Evolutionary conservation across 129 eudicot genomes (phyloP), one percentile per base, ranked within the genome.

Genomic region (Gnaphalium uliginosum): DNA sequence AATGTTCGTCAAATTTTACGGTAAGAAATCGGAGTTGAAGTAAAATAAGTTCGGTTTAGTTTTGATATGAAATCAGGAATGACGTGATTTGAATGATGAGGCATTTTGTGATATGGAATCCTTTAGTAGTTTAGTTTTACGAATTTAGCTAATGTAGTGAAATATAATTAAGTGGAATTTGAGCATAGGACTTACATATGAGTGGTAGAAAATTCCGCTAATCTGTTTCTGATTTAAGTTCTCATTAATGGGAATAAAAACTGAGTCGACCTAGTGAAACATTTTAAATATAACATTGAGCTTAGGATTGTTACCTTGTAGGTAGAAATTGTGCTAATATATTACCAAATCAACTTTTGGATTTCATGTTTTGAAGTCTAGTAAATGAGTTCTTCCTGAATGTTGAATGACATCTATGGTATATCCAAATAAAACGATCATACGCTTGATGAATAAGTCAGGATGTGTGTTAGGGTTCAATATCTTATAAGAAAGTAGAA

Each of bases 401-500:
- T 43, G 50, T 43, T 43, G 50, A 13, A 26, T 2, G 62, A 29
- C 58, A 74, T 74, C 21, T 17, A 9, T 68, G 43, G 19, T 41
- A 6, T 65, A 32, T 66, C 37, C 2, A 8, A 6, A 54, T n/a
- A 39, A 66, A 53, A 30, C 4, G 6, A 8, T 25, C 18, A 1
- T 17, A 65, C 54, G 30, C 11, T 54, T 48, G 76, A 71, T 61
- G 32, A 18, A 25, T 78, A 71, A 71, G 72, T 51, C 25, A 62
- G 46, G 32, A 50, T 62, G 65, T 63, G 73, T 48, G 48, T 79
- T 68, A 39, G 70, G 27, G 39, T 77, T 68, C 75, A 58, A 26
- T 62, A 46, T 76, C 79, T 68, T 54, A 4, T 76, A 25, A 50
- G 24, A 75, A 68, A 22, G 39, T 2, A 57, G 67, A 68, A 19